Conservation (phyloP, 192 early-diverging fungal species). For the Spizellomyces sp. region DNA sequence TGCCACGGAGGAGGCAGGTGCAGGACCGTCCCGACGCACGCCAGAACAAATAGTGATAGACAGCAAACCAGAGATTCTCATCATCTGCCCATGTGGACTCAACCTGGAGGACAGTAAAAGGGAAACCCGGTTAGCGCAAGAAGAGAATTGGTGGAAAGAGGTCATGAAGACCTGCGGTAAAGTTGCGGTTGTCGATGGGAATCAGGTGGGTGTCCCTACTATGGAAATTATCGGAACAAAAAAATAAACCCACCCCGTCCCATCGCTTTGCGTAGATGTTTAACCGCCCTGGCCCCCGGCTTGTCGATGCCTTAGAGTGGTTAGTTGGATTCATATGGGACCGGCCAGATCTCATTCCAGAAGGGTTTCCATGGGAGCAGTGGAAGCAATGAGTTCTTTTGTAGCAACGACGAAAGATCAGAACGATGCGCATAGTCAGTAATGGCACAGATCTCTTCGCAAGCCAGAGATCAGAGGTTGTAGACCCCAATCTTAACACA, state of each 20-base stretch:
- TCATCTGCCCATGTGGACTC: constrained; percentile 55
- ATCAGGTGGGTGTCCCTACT: constrained; percentile 26
- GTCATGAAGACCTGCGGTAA: constrained; percentile 26
- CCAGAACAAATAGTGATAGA: constrained; percentile 30
- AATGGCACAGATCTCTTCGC: too few relatives aligned
- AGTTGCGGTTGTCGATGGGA: constrained; percentile 58
- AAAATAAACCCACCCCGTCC: not conserved
- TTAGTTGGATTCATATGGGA: constrained; percentile 51
- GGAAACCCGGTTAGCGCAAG: constrained; percentile 33
- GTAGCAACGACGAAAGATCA: too few relatives aligned
- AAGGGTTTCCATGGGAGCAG: constrained; percentile 43
- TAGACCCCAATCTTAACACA: too few relatives aligned
- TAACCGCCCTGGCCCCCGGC: constrained; percentile 57
- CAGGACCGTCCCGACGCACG: constrained; percentile 41
- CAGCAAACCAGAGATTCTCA: constrained; percentile 42
- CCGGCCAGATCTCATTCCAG: constrained; percentile 39
- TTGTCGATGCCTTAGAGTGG: constrained; percentile 60
- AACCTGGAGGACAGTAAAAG: constrained; percentile 40
- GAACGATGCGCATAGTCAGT: too few relatives aligned
- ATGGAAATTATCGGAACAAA: not conserved
- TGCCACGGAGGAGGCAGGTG: constrained; percentile 23
- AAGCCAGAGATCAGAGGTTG: too few relatives aligned
- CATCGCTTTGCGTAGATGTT: constrained; percentile 38
- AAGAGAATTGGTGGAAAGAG: constrained; percentile 37
- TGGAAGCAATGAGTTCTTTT: constrained; percentile 1